phyloP scores from a whole-genome alignment of 495 filamentous ascomycete species.

The Astrothelium macrocarpum region DNA sequence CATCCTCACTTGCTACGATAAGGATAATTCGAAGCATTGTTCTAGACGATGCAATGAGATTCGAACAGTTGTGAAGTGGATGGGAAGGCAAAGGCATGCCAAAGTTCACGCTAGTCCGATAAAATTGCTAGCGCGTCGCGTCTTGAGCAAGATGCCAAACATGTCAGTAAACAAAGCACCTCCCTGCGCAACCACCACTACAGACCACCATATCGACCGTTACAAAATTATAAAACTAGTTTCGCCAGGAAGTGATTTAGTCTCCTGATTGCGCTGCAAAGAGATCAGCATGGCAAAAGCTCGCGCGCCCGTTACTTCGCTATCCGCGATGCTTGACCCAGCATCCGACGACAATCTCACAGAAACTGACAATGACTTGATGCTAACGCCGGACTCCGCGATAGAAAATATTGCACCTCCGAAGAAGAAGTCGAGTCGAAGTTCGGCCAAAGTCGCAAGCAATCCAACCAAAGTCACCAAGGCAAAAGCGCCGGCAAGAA shows the following conservation, averaged over 20 bases:
- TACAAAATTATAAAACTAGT: too few species aligned
- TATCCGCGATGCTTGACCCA: slow-evolving; percentile 28
- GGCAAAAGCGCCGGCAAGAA: slow-evolving; percentile 21
- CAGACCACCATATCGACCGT: background rate
- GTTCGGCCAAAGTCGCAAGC: background rate
- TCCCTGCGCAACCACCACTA: slow-evolving; percentile 17
- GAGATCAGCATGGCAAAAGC: background rate
- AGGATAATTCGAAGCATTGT: too few species aligned
- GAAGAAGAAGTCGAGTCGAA: slow-evolving; percentile 13
- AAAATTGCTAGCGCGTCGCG: background rate
- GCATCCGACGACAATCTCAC: slow-evolving; percentile 47
- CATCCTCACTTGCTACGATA: too few species aligned
- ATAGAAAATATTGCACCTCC: slow-evolving; percentile 24
- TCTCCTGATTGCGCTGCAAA: background rate
- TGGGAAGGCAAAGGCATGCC: background rate
- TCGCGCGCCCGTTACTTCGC: slow-evolving; percentile 1
- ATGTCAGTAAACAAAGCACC: slow-evolving; percentile 1
- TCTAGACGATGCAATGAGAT: too few species aligned
- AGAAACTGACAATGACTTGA: slow-evolving; percentile 27
- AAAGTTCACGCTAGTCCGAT: background rate
- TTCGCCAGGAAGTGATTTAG: too few species aligned
- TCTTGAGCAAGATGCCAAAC: background rate
- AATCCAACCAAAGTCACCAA: slow-evolving; percentile 18
- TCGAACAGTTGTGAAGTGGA: too few species aligned
- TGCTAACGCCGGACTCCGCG: slow-evolving; percentile 31